These are phyloP conservation scores for Pilaira anomala DNA, from an alignment of 192 early-diverging fungal species.

Conservation along the genomic window DNA sequence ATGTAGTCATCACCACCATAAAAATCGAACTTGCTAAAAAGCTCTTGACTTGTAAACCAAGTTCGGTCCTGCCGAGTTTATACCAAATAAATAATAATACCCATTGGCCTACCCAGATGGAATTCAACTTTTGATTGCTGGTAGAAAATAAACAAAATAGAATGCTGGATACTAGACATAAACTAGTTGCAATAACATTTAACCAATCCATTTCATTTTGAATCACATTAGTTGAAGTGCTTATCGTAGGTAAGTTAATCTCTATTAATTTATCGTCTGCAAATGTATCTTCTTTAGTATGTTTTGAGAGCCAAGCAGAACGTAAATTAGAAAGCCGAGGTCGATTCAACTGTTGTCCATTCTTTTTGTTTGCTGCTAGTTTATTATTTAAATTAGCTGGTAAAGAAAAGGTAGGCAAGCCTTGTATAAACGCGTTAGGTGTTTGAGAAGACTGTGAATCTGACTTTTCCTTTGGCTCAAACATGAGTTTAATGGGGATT, in stretches of 20 bases:
- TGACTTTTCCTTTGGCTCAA: no score
- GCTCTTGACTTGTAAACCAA: background rate
- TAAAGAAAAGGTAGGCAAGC: slow-evolving; percentile 1
- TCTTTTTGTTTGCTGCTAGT: no score
- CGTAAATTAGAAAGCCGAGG: slow-evolving; percentile 10
- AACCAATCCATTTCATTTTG: background rate
- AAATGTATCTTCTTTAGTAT: background rate
- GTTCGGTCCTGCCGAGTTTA: slow-evolving; percentile 6
- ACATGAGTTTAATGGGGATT: no score
- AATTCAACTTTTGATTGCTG: background rate
- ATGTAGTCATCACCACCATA: background rate
- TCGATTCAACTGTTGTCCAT: background rate
- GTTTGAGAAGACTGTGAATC: background rate
- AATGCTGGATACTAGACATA: background rate
- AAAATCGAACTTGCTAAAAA: slow-evolving; percentile 3
- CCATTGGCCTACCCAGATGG: background rate
- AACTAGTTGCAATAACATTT: background rate
- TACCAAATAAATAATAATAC: background rate
- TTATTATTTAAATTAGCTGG: background rate
- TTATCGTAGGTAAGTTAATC: background rate
- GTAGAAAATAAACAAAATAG: background rate
- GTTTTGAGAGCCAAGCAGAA: slow-evolving; percentile 8
- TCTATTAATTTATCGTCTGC: background rate
- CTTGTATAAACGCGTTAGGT: background rate
- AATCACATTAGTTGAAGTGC: background rate